A percentile compares a stretch with the other conserved stretches of the same genome.
These are phyloP conservation scores for Wilcoxina mikolae DNA, from an alignment of 495 filamentous ascomycete genomes.

Conservation along the genomic window DNA sequence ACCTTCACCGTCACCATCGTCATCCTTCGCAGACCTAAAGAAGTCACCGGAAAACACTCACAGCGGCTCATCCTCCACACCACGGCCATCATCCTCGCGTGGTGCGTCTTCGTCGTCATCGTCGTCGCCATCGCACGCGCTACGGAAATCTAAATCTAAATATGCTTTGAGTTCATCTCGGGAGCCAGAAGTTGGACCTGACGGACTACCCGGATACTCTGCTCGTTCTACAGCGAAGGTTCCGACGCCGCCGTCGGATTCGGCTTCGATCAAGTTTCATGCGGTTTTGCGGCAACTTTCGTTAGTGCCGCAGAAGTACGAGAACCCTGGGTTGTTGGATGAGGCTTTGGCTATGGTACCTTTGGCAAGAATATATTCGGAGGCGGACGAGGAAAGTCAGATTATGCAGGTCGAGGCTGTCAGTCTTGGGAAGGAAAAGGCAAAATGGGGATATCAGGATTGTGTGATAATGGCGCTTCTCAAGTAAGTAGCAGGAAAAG, in stretches of 20 bases:
- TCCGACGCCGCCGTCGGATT: constrained; percentile 60
- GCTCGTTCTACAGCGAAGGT: constrained; percentile 60
- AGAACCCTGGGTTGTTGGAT: constrained; percentile 91
- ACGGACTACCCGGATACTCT: constrained; percentile 26
- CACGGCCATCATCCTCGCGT: constrained; percentile 12
- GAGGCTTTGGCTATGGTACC: constrained; percentile 79
- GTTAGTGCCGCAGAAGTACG: constrained; percentile 74
- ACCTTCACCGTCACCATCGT: constrained; percentile 9
- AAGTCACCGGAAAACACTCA: neutral
- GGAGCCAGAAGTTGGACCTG: constrained; percentile 23
- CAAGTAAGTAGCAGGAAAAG: constrained; percentile 41
- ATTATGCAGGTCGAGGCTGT: constrained; percentile 73
- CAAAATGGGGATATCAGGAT: constrained; percentile 97
- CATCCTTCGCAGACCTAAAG: constrained; percentile 4
- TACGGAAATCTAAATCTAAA: constrained; percentile 25
- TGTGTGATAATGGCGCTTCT: constrained; percentile 84
- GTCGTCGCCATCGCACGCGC: constrained; percentile 6
- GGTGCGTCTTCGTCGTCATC: constrained; percentile 9
- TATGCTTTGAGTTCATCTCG: constrained; percentile 10
- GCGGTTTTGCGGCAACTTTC: constrained; percentile 71
- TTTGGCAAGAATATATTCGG: constrained; percentile 78
- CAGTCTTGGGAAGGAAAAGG: constrained; percentile 61
- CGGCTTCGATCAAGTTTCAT: constrained; percentile 62
- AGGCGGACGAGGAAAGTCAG: constrained; percentile 85
- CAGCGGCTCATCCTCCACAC: constrained; percentile 5